phyloP scores from a whole-genome alignment of 2,329 filamentous ascomycete genomes.

The Malbranchea zuffiana region DNA sequence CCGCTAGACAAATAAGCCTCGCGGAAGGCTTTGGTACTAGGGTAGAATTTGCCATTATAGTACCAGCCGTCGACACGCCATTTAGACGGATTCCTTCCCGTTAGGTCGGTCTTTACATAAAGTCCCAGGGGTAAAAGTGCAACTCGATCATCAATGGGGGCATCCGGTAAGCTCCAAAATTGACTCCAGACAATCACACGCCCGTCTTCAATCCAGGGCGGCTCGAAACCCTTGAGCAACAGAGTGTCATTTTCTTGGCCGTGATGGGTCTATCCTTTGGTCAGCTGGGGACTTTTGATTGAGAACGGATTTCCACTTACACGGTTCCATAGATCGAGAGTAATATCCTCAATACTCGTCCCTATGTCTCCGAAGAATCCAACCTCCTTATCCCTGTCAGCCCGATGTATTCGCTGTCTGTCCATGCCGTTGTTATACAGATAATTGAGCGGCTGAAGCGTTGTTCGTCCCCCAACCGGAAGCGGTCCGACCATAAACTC shows the following conservation, averaged over 20 bases:
- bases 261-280: slow-evolving; percentile 9
- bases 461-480: slow-evolving; percentile 32
- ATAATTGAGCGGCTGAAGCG: slow-evolving; percentile 33
- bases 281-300: background rate
- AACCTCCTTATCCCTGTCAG: slow-evolving; percentile 20
- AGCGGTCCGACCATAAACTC: slow-evolving; percentile 43
- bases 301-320: background rate
- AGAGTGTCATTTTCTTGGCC: slow-evolving; percentile 14
- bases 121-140: slow-evolving; percentile 5
- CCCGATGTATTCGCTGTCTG: slow-evolving; percentile 19
- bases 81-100: slow-evolving; percentile 8
- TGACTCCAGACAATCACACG: slow-evolving; percentile 19
- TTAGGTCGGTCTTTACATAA: slow-evolving; percentile 6
- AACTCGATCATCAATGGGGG: slow-evolving; percentile 4
- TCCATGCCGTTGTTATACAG: slow-evolving; percentile 35
- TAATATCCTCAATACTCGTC: slow-evolving; percentile 17
- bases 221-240: slow-evolving; percentile 17
- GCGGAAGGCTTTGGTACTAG: slow-evolving; percentile 5
- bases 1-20: slow-evolving; percentile 3
- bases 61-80: slow-evolving; percentile 6
- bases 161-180: slow-evolving; percentile 9
- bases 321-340: slow-evolving; percentile 17
- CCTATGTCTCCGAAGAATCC: slow-evolving; percentile 10
- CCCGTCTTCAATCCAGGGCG: slow-evolving; percentile 19
- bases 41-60: slow-evolving; percentile 8